Conservation (phyloP, 257 asterid genomes). For the Solanum habrochaites region DNA sequence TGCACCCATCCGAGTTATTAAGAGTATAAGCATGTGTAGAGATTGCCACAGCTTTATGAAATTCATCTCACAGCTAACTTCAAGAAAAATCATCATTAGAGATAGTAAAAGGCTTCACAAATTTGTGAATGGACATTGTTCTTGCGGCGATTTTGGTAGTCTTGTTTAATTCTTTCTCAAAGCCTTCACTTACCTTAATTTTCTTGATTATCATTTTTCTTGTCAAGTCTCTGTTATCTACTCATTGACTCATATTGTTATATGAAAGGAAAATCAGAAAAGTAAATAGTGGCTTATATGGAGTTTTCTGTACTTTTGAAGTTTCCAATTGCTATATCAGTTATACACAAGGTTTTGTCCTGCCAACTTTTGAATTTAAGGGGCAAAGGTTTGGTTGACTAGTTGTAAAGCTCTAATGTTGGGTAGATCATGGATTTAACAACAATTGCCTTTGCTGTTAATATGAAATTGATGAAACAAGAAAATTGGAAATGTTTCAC, state of each 20-base stretch:
- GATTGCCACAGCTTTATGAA: constrained; percentile 78
- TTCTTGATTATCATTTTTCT: neutral
- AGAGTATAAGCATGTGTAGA: constrained; percentile 73
- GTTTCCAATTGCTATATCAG: neutral
- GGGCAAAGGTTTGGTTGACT: neutral
- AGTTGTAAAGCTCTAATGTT: neutral
- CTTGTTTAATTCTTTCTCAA: constrained; percentile 20
- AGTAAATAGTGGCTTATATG: neutral
- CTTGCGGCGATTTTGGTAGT: constrained; percentile 78
- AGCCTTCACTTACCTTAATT: neutral
- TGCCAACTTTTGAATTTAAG: neutral
- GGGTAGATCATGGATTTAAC: neutral
- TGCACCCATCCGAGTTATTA: constrained; percentile 41
- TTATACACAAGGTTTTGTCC: neutral
- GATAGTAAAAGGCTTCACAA: constrained; percentile 77
- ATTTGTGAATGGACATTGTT: constrained; percentile 57
- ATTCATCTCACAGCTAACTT: constrained; percentile 38
- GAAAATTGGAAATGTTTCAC: neutral
- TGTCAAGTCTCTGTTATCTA: neutral
- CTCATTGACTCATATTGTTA: neutral
- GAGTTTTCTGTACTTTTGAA: neutral
- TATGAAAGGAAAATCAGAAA: neutral
- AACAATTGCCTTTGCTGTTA: neutral
- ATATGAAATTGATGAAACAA: neutral
- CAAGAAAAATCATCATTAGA: constrained; percentile 50